These are phyloP conservation scores for Apiospora marii DNA, from an alignment of 2,329 filamentous ascomycete species.

Conservation along the genomic window DNA sequence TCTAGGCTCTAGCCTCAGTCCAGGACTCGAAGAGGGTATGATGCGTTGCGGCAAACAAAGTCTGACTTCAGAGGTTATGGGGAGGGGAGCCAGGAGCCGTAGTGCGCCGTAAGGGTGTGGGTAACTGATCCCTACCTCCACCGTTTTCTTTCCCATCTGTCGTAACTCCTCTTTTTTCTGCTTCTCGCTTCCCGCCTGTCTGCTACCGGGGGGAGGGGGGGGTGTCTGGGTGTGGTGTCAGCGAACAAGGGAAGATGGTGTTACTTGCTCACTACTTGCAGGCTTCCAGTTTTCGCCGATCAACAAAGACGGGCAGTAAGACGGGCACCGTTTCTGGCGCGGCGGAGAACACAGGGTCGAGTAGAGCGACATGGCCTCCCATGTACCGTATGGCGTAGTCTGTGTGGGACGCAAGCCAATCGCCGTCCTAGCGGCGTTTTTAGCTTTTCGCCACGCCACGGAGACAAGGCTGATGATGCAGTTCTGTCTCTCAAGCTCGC, in stretches of 20 bases:
- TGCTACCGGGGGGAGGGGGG: background rate
- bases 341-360: constrained; percentile 29
- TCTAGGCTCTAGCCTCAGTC: constrained; percentile 14
- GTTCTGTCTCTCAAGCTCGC: constrained; percentile 30
- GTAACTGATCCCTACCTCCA: constrained; percentile 21
- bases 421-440: constrained; percentile 31
- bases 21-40: constrained; percentile 5
- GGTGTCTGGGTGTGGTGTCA: constrained; percentile 29
- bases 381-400: constrained; percentile 40
- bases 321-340: constrained; percentile 36
- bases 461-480: constrained; percentile 41
- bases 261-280: constrained; percentile 21
- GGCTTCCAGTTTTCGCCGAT: constrained; percentile 33
- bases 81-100: constrained; percentile 1
- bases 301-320: constrained; percentile 35
- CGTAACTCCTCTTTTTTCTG: constrained; percentile 2
- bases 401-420: constrained; percentile 37
- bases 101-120: constrained; percentile 9
- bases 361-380: constrained; percentile 23
- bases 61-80: constrained; percentile 36
- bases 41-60: constrained; percentile 23
- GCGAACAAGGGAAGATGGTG: constrained; percentile 27
- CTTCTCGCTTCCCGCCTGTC: constrained; percentile 1
- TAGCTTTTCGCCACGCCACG: constrained; percentile 34
- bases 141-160: constrained; percentile 13